These are phyloP conservation scores for Fusarium nodosum DNA, from an alignment of 2,329 filamentous ascomycete genomes.

Conservation along the genomic window DNA sequence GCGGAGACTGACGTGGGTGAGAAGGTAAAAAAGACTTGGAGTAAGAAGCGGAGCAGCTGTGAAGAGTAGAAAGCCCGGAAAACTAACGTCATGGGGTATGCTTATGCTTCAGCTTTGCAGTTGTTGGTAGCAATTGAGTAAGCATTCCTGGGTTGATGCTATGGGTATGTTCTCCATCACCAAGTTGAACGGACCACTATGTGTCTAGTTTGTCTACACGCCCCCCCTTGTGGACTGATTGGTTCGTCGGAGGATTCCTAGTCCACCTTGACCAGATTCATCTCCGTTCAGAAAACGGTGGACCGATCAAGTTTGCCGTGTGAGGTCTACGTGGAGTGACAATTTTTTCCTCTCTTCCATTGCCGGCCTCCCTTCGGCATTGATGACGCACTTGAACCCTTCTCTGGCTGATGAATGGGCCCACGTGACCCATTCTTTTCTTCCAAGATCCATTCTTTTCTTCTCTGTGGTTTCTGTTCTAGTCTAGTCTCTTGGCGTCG, in stretches of 20 bases:
- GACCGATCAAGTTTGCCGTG: slow-evolving; percentile 21
- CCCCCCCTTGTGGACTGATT: slow-evolving; percentile 11
- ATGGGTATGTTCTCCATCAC: slow-evolving; percentile 4
- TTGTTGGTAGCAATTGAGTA: slow-evolving; percentile 8
- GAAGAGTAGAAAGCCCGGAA: slow-evolving; percentile 30
- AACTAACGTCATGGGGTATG: slow-evolving; percentile 37
- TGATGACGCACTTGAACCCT: slow-evolving; percentile 39
- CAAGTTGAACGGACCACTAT: slow-evolving; percentile 2
- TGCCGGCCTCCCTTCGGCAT: slow-evolving; percentile 27
- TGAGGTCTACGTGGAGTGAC: slow-evolving; percentile 22
- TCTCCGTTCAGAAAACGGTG: slow-evolving; percentile 40
- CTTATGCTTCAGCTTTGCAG: not conserved
- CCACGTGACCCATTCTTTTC: slow-evolving; percentile 21
- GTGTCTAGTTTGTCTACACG: not conserved
- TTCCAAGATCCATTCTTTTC: slow-evolving; percentile 37
- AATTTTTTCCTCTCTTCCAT: not conserved
- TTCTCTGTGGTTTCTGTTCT: slow-evolving; percentile 30
- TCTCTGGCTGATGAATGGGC: slow-evolving; percentile 10
- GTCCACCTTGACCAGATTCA: slow-evolving; percentile 35
- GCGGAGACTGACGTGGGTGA: slow-evolving; percentile 41
- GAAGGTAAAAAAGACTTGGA: slow-evolving; percentile 33
- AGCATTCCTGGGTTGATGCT: slow-evolving; percentile 12
- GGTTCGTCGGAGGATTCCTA: slow-evolving; percentile 16
- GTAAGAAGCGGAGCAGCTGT: slow-evolving; percentile 31
- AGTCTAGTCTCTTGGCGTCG: slow-evolving; percentile 33